Conservation (phyloP, 768 basidiomycete genomes). For the Russula earlei region DNA sequence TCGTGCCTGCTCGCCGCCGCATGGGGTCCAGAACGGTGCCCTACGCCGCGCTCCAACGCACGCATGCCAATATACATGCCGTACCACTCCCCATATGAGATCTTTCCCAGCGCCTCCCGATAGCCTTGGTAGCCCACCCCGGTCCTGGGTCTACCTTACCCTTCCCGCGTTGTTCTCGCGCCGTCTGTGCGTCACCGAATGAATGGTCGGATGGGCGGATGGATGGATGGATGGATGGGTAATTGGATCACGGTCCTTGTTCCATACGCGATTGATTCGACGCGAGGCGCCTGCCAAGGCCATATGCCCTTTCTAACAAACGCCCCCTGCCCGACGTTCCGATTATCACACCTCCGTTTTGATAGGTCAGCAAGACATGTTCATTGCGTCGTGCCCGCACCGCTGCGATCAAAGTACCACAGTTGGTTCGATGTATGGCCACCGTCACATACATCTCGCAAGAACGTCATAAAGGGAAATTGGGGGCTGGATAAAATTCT, state of each 20-base stretch:
- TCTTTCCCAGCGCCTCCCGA: too few relatives aligned
- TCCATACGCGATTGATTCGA: not conserved
- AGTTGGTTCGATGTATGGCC: not conserved
- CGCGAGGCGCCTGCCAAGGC: not conserved
- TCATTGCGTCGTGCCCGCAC: not conserved
- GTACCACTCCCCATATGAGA: too few relatives aligned
- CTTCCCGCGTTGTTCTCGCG: not conserved
- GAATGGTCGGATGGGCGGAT: not conserved
- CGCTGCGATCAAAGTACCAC: not conserved
- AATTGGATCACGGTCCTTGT: not conserved
- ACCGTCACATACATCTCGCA: too few relatives aligned
- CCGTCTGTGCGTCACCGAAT: not conserved
- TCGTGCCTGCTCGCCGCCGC: conserved; percentile 2
- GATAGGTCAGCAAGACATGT: not conserved
- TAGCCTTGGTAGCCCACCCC: too few relatives aligned
- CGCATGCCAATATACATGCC: too few relatives aligned
- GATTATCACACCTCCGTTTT: not conserved
- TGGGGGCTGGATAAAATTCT: not conserved
- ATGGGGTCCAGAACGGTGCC: not conserved
- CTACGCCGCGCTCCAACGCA: not conserved
- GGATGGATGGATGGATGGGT: not conserved
- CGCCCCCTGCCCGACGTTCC: not conserved
- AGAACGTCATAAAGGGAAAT: too few relatives aligned
- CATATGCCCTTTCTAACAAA: not conserved
- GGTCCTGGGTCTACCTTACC: not conserved